Conservation (phyloP, 2,329 filamentous ascomycete genomes). For the Aspergillus neotritici region DNA sequence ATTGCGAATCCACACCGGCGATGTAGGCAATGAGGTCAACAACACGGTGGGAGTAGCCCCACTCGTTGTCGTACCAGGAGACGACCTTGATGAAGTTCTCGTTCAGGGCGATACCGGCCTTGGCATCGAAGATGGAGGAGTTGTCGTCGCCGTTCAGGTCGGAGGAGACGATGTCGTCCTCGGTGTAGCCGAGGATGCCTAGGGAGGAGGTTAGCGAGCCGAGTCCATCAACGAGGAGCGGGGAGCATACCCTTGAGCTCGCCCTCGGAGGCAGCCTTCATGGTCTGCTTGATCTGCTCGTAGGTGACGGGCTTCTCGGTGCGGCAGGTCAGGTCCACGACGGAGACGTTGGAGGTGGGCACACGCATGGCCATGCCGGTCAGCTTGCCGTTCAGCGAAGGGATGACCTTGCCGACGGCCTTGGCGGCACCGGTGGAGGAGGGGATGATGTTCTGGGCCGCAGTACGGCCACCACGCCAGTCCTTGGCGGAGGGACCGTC, state of each 20-base stretch:
- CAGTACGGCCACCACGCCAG: conserved; percentile 98
- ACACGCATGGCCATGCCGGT: conserved; percentile 99
- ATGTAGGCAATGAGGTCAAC: conserved; percentile 73
- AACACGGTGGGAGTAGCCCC: conserved; percentile 97
- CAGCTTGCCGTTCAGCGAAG: conserved; percentile 96
- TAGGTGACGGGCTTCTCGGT: conserved; percentile 72
- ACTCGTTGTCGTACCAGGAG: conserved; percentile 99
- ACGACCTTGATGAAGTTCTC: conserved; percentile 98
- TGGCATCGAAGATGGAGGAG: conserved; percentile 99
- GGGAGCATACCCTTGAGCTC: conserved; percentile 66
- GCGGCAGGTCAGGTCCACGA: conserved; percentile 93
- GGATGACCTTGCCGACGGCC: conserved; percentile 99
- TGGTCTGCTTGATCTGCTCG: conserved; percentile 83
- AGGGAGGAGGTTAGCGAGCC: conserved; percentile 5
- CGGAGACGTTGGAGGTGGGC: conserved; percentile 96
- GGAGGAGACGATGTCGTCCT: conserved; percentile 92
- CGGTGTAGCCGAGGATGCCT: conserved; percentile 90
- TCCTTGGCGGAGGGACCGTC: conserved; percentile 97
- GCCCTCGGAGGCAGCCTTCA: conserved; percentile 83
- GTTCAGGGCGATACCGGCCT: conserved; percentile 98
- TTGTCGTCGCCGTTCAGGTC: conserved; percentile 87
- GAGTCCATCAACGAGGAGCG: not conserved
- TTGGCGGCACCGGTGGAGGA: conserved; percentile 98
- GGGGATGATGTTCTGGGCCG: conserved; percentile 99
- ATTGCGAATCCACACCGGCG: conserved; percentile 63